These are phyloP conservation scores for Backusella luteola DNA, from an alignment of 192 early-diverging fungal genomes.

Conservation along the genomic window DNA sequence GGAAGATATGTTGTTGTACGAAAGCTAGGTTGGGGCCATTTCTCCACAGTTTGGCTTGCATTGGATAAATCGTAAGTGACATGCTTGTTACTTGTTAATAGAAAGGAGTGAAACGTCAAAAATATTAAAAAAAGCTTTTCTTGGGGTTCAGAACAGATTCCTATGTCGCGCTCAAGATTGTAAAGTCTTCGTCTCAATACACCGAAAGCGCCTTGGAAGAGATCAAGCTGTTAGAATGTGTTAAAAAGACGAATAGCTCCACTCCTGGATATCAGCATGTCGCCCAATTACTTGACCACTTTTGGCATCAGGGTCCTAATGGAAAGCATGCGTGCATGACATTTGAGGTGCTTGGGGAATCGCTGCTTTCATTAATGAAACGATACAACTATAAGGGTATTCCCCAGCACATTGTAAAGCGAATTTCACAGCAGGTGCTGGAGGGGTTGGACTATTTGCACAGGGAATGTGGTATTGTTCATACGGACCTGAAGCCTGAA, in stretches of 20 bases:
- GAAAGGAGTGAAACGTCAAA: background rate
- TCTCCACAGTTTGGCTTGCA: slow-evolving; percentile 97
- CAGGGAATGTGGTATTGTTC: slow-evolving; percentile 89
- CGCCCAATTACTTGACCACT: slow-evolving; percentile 86
- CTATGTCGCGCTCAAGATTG: slow-evolving; percentile 93
- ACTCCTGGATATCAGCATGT: slow-evolving; percentile 63
- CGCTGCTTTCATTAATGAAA: slow-evolving; percentile 84
- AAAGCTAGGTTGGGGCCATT: slow-evolving; percentile 97
- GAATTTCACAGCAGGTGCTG: slow-evolving; percentile 85
- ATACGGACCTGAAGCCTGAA: slow-evolving; percentile 97
- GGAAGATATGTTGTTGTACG: slow-evolving; percentile 83
- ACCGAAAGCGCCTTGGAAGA: slow-evolving; percentile 94
- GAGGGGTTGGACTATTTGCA: slow-evolving; percentile 93
- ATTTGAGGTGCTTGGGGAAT: slow-evolving; percentile 94
- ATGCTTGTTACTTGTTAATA: background rate
- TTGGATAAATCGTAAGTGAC: slow-evolving; percentile 62
- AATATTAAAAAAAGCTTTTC: background rate
- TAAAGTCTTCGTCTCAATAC: slow-evolving; percentile 91
- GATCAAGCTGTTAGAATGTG: slow-evolving; percentile 87
- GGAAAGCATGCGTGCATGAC: slow-evolving; percentile 92
- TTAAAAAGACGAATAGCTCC: slow-evolving; percentile 62
- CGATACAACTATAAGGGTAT: slow-evolving; percentile 81
- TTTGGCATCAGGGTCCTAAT: slow-evolving; percentile 83
- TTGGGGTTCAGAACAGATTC: slow-evolving; percentile 38
- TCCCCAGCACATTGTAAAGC: slow-evolving; percentile 79